These are phyloP conservation scores for Cytidiella melzeri DNA, from an alignment of 768 basidiomycete species.

Conservation along the genomic window DNA sequence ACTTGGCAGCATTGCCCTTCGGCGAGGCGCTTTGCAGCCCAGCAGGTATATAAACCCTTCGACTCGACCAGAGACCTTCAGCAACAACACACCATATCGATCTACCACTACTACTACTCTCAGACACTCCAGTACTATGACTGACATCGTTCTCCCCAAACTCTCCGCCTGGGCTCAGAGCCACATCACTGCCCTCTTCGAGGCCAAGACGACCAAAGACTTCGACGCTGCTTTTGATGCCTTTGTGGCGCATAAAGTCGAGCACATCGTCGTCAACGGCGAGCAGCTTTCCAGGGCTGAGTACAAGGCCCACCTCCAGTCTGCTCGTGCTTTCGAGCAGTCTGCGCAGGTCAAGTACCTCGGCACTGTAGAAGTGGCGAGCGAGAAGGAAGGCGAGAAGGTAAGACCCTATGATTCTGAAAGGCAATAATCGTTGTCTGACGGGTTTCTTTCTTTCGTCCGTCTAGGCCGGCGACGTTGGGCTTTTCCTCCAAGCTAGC, in stretches of 20 bases:
- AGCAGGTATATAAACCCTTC: not conserved
- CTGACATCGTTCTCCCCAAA: constrained; percentile 31
- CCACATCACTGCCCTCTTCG: constrained; percentile 33
- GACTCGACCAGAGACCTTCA: no score
- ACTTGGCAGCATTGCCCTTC: not conserved
- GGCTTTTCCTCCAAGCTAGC: constrained; percentile 20
- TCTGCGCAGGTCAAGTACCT: constrained; percentile 7
- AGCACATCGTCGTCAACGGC: constrained; percentile 37
- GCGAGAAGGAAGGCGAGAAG: not conserved
- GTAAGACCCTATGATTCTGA: no score
- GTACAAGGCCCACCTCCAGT: constrained; percentile 34
- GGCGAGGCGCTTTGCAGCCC: not conserved
- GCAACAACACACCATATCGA: not conserved
- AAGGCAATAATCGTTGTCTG: no score
- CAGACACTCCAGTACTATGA: constrained; percentile 9
- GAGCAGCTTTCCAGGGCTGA: constrained; percentile 30
- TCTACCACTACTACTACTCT: not conserved
- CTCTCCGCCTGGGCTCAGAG: constrained; percentile 39
- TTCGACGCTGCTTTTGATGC: constrained; percentile 36
- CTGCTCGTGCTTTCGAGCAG: constrained; percentile 8
- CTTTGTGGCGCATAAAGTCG: constrained; percentile 32
- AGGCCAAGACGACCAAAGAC: constrained; percentile 29
- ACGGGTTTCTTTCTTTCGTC: not conserved
- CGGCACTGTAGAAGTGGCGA: constrained; percentile 3
- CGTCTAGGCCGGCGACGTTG: constrained; percentile 21